Percentiles rank a stretch among this genome's conserved stretches.
Evolutionary conservation across 2,329 filamentous ascomycete species (phyloP).

Genomic region (Penicillium griseofulvum): DNA sequence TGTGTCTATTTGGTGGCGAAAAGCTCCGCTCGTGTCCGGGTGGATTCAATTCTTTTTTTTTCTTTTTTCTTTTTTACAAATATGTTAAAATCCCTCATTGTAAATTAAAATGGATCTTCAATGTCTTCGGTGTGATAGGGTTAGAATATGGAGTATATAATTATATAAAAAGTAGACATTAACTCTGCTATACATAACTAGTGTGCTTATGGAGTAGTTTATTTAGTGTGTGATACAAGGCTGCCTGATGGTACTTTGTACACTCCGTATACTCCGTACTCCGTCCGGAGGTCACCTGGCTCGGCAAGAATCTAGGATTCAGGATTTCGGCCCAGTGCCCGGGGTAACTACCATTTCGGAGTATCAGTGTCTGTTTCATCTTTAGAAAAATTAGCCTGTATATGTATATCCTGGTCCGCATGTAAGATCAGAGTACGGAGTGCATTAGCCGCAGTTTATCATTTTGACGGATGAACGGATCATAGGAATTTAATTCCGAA

Average conservation of each 20-base stretch:
- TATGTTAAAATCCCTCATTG: constrained; percentile 5
- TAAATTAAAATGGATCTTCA: not conserved
- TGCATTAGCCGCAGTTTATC: not conserved
- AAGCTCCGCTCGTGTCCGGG: not conserved
- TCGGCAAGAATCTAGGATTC: not conserved
- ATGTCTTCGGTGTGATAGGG: not conserved
- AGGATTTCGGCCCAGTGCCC: not conserved
- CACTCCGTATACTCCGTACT: not conserved
- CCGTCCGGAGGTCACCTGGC: not conserved
- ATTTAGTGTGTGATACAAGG: not conserved
- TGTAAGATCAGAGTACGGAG: not conserved
- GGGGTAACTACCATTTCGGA: not conserved
- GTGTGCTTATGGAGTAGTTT: not conserved
- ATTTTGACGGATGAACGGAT: not conserved
- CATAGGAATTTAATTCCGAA: constrained; percentile 3
- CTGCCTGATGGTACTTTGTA: not conserved
- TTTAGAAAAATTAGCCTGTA: not conserved
- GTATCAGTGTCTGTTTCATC: not conserved
- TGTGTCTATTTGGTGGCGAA: not conserved
- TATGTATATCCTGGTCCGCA: not conserved
- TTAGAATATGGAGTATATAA: not conserved
- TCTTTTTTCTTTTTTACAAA: not conserved
- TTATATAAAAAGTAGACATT: not conserved
- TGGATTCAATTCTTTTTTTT: not conserved
- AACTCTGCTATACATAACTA: not conserved